These are phyloP conservation scores for Lepiota brunneoincarnata DNA, from an alignment of 768 basidiomycete genomes.

Conservation along the genomic window DNA sequence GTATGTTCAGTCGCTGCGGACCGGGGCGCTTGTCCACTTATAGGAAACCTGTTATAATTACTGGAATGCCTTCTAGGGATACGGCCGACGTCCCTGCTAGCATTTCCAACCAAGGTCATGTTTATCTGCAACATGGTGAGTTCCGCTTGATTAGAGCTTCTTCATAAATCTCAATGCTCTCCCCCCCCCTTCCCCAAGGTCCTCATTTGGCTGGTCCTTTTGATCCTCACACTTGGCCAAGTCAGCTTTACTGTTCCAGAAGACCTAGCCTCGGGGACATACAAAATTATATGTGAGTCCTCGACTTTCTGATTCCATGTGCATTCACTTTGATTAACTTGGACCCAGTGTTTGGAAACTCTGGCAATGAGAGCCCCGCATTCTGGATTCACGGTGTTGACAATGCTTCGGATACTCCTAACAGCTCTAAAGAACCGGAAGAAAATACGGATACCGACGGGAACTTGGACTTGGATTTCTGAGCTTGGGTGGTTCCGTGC, in stretches of 20 bases:
- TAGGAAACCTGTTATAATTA: no score
- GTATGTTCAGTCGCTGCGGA: conserved; percentile 18
- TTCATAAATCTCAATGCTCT: background rate
- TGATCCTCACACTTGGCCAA: conserved; percentile 30
- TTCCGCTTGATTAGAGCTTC: conserved; percentile 17
- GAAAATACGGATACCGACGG: no score
- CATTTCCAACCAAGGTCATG: conserved; percentile 39
- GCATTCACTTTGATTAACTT: background rate
- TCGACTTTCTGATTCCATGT: background rate
- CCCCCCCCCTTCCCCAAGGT: conserved; percentile 25
- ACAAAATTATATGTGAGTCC: conserved; percentile 42
- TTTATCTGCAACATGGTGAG: conserved; percentile 30
- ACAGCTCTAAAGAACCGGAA: background rate
- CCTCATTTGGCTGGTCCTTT: conserved; percentile 22
- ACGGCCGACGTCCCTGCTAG: conserved; percentile 33
- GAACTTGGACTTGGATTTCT: no score
- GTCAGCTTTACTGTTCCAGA: conserved; percentile 35
- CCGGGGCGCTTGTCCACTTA: no score
- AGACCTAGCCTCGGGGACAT: conserved; percentile 27
- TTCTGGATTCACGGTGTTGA: conserved; percentile 29
- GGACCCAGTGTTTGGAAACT: conserved; percentile 44
- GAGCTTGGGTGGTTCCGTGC: no score
- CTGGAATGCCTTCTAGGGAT: conserved; percentile 27
- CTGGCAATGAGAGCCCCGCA: conserved; percentile 38
- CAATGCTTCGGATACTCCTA: background rate